A percentile compares a stretch with the other conserved stretches of the same genome.
Conservation (phyloP, 2,329 filamentous ascomycete species). For the Trichoderma cornu-damae region DNA sequence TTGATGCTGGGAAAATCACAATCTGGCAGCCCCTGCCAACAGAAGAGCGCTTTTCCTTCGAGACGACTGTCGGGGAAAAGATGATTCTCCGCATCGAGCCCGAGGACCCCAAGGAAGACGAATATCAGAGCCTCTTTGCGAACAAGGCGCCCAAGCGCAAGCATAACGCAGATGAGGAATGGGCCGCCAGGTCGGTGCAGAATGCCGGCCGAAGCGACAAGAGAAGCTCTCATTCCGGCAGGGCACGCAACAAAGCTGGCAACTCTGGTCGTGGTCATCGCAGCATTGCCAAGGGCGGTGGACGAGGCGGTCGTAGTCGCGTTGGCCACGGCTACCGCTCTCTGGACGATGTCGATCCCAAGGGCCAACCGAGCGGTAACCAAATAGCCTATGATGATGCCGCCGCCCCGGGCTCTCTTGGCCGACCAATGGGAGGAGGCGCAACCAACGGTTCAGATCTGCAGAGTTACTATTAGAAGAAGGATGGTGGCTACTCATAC, state of each 20-base stretch:
- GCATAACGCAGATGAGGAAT: slow-evolving; percentile 47
- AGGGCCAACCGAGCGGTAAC: too few species aligned
- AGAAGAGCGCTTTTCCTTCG: slow-evolving; percentile 69
- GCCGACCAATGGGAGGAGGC: slow-evolving; percentile 26
- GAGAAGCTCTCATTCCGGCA: slow-evolving; percentile 40
- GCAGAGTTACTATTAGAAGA: slow-evolving; percentile 38
- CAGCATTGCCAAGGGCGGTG: slow-evolving; percentile 39
- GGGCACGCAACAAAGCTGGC: slow-evolving; percentile 35
- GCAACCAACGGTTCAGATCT: slow-evolving; percentile 31
- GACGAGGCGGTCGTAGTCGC: slow-evolving; percentile 42
- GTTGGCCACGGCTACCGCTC: slow-evolving; percentile 57
- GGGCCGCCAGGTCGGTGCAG: slow-evolving; percentile 32
- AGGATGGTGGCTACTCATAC: slow-evolving; percentile 4
- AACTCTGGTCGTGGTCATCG: slow-evolving; percentile 36
- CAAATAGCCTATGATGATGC: slow-evolving; percentile 2
- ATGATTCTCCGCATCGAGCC: slow-evolving; percentile 74
- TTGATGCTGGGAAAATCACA: slow-evolving; percentile 75
- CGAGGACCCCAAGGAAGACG: slow-evolving; percentile 57
- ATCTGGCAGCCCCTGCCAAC: slow-evolving; percentile 74
- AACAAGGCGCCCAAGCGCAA: slow-evolving; percentile 58
- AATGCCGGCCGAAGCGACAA: slow-evolving; percentile 39
- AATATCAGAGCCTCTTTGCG: slow-evolving; percentile 58
- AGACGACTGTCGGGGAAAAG: slow-evolving; percentile 82
- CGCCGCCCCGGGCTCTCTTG: not conserved
- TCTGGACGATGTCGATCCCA: slow-evolving; percentile 58